Evolutionary conservation across 495 filamentous ascomycete genomes (phyloP).

Genomic region (Penicillium daleae): DNA sequence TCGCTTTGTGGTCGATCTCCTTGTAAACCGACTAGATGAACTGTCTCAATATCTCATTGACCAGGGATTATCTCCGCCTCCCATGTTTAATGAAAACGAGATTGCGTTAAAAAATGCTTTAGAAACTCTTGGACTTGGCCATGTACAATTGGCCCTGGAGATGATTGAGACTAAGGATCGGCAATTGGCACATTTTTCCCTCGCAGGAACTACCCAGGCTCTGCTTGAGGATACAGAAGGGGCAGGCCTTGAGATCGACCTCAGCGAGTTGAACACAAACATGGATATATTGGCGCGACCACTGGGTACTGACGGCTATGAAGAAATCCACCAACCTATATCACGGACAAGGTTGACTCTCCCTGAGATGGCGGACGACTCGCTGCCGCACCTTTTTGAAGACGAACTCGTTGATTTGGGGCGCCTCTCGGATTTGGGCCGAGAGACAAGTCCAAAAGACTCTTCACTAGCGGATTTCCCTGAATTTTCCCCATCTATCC

Average conservation of each 20-base stretch:
- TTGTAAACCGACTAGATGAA: conserved; percentile 14
- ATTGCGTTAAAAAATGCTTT: conserved; percentile 11
- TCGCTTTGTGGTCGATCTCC: conserved; percentile 15
- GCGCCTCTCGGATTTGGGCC: not conserved
- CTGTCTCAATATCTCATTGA: conserved; percentile 12
- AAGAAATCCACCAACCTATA: not conserved
- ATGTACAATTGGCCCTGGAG: conserved; percentile 11
- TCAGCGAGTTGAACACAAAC: conserved; percentile 3
- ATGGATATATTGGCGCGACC: conserved; percentile 7
- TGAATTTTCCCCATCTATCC: not conserved
- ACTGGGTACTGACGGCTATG: not conserved
- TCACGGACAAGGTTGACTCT: not conserved
- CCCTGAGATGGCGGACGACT: not conserved
- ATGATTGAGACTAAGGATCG: conserved; percentile 9
- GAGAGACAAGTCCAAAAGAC: not conserved
- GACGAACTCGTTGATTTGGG: not conserved
- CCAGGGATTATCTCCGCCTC: conserved; percentile 7
- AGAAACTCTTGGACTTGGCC: conserved; percentile 3
- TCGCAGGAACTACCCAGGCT: not conserved
- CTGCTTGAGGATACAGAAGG: not conserved
- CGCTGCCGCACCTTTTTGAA: not conserved
- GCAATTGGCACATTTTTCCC: not conserved
- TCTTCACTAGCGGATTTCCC: not conserved
- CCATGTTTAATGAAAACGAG: conserved; percentile 16
- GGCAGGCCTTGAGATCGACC: not conserved